Evolutionary conservation across 306 rosid species (phyloP).

Genomic region (Fragaria nilgerrensis): DNA sequence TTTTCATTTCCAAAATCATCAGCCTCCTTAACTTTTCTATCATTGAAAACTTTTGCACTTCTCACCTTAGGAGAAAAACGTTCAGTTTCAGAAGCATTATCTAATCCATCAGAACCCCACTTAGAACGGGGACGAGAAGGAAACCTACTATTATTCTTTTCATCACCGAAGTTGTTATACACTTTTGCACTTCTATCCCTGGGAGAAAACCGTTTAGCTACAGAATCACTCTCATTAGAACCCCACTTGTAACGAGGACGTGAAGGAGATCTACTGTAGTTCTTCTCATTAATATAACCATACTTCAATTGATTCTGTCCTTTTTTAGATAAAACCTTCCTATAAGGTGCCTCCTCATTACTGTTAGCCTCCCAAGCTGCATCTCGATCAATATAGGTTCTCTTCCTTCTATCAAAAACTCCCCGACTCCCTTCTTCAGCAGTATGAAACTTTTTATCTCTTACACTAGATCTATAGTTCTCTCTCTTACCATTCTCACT

Average conservation of each 20-base stretch:
- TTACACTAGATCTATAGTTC: conserved; percentile 11
- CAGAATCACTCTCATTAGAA: conserved; percentile 29
- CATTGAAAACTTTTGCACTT: conserved; percentile 18
- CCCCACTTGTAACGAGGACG: conserved; percentile 41
- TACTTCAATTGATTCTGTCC: conserved; percentile 16
- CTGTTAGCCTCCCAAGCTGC: conserved; percentile 17
- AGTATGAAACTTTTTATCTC: not conserved
- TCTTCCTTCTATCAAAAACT: conserved; percentile 24
- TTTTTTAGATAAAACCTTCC: conserved; percentile 21
- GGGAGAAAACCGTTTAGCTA: conserved; percentile 29
- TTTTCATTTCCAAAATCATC: conserved; percentile 12
- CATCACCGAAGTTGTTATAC: conserved; percentile 10
- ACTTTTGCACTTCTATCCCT: conserved; percentile 20
- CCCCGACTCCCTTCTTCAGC: conserved; percentile 17
- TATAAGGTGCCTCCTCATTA: conserved; percentile 14
- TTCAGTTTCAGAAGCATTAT: conserved; percentile 33
- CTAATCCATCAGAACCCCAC: conserved; percentile 35
- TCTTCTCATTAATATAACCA: conserved; percentile 19
- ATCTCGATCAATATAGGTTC: conserved; percentile 31
- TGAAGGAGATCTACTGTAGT: conserved; percentile 13
- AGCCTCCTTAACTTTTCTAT: not conserved
- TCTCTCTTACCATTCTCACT: conserved; percentile 21
- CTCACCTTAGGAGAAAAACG: conserved; percentile 24
- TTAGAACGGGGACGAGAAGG: conserved; percentile 26
- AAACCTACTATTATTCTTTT: conserved; percentile 16